A percentile compares a stretch with the other conserved stretches of the same genome.
phyloP scores from a whole-genome alignment of 2,329 filamentous ascomycete species.

The Dactylella cylindrospora region DNA sequence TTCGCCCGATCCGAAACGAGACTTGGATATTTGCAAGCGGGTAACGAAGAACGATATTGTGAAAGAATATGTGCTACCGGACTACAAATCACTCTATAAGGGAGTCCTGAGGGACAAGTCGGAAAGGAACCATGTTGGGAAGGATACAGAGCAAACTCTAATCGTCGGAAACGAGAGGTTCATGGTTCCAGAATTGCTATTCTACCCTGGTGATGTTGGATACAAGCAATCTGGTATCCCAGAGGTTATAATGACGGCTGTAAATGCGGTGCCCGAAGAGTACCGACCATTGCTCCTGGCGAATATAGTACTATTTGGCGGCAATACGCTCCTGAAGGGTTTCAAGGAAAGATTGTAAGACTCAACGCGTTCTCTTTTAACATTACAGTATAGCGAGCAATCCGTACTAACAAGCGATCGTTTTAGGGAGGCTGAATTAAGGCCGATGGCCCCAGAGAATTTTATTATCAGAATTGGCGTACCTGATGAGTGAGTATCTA shows the following conservation, averaged over 20 bases:
- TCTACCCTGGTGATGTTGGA: slow-evolving; percentile 81
- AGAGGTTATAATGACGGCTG: slow-evolving; percentile 76
- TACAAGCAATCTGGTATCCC: slow-evolving; percentile 79
- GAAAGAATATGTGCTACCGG: slow-evolving; percentile 80
- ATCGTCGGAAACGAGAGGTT: slow-evolving; percentile 92
- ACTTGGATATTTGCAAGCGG: slow-evolving; percentile 72
- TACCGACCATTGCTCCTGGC: slow-evolving; percentile 80
- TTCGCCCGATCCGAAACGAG: slow-evolving; percentile 70
- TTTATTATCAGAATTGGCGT: slow-evolving; percentile 73
- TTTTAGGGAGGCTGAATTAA: slow-evolving; percentile 65
- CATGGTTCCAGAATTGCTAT: slow-evolving; percentile 82
- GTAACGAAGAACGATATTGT: slow-evolving; percentile 58
- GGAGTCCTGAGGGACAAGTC: slow-evolving; percentile 68
- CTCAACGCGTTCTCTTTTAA: slow-evolving; percentile 23
- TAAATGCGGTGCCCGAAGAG: slow-evolving; percentile 74
- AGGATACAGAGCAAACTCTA: slow-evolving; percentile 71
- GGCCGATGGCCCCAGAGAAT: slow-evolving; percentile 70
- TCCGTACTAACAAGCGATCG: too few relatives aligned
- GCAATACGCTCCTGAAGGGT: slow-evolving; percentile 75
- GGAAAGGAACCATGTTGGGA: slow-evolving; percentile 53
- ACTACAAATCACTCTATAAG: slow-evolving; percentile 64
- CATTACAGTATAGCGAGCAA: not conserved
- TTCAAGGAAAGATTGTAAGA: slow-evolving; percentile 73
- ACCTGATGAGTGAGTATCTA: slow-evolving; percentile 60
- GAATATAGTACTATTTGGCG: slow-evolving; percentile 86